Evolutionary conservation across 106 monocot genomes (phyloP).

Genomic region (Dendrobium nobile): DNA sequence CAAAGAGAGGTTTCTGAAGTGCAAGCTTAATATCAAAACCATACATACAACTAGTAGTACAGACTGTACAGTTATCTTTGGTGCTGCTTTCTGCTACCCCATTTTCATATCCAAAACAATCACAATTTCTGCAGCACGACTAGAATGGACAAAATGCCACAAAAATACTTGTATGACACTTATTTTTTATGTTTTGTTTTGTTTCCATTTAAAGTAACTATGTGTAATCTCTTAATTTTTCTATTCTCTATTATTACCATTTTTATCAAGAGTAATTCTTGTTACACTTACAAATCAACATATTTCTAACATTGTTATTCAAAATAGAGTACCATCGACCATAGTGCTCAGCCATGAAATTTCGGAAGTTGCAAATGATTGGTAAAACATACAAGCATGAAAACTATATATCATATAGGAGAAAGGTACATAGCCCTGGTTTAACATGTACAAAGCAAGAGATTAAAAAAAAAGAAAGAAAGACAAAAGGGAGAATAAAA

Average conservation of each 20-base stretch:
- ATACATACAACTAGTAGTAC: neutral
- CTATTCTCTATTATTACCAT: neutral
- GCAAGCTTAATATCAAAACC: slow-evolving; percentile 21
- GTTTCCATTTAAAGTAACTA: neutral
- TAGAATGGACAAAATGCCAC: neutral
- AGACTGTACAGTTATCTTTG: too few relatives aligned
- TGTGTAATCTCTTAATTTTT: neutral
- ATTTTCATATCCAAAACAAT: neutral
- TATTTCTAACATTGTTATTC: neutral
- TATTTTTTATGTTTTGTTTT: neutral
- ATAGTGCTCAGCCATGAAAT: neutral
- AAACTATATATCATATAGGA: neutral
- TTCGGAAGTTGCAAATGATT: too few relatives aligned
- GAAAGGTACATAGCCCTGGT: neutral
- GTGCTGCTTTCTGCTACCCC: neutral
- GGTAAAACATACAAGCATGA: neutral
- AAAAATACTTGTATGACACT: neutral
- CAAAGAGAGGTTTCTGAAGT: slow-evolving; percentile 61
- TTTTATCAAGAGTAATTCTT: neutral
- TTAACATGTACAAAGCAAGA: neutral
- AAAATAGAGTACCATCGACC: neutral
- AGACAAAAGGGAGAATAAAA: too few relatives aligned
- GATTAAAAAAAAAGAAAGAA: neutral
- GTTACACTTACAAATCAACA: neutral
- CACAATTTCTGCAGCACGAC: neutral